These are phyloP conservation scores for Azolla pinnata DNA, from an alignment of 75 land plant species.

Conservation along the genomic window DNA sequence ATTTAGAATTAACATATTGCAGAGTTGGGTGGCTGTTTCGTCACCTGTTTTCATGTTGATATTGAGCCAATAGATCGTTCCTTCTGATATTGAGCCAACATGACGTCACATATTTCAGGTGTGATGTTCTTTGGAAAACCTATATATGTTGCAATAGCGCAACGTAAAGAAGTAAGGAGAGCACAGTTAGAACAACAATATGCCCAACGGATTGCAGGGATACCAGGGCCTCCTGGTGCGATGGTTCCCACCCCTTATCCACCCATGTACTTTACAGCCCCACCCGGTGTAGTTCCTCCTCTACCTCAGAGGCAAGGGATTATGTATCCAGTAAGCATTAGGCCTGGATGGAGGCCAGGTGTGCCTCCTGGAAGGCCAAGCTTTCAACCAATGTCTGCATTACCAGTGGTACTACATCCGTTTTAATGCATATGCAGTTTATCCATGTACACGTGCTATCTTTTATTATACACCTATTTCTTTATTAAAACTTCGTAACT, in stretches of 20 bases:
- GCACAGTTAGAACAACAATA: slow-evolving; percentile 52
- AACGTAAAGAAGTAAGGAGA: slow-evolving; percentile 60
- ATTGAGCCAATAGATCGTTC: slow-evolving; percentile 8
- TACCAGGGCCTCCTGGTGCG: slow-evolving; percentile 29
- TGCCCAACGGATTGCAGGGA: slow-evolving; percentile 26
- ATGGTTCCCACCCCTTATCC: slow-evolving; percentile 45
- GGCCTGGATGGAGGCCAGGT: slow-evolving; percentile 56
- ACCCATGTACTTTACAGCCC: slow-evolving; percentile 30
- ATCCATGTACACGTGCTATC: too few species aligned
- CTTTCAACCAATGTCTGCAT: slow-evolving; percentile 28
- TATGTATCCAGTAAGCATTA: slow-evolving; percentile 45
- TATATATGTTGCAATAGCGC: slow-evolving; percentile 67
- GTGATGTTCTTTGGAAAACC: slow-evolving; percentile 52
- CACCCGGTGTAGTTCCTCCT: slow-evolving; percentile 33
- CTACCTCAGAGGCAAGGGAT: slow-evolving; percentile 43
- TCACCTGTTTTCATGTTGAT: neutral
- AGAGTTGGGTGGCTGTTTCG: too few species aligned
- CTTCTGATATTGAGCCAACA: too few species aligned
- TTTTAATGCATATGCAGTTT: neutral
- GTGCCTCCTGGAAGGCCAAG: slow-evolving; percentile 29
- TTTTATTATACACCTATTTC: neutral
- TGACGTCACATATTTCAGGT: slow-evolving; percentile 23
- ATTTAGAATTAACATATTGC: too few species aligned
- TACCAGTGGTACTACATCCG: slow-evolving; percentile 21
- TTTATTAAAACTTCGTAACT: neutral